phyloP scores from a whole-genome alignment of 73 alveolate species.

The Breviolum minutum region DNA sequence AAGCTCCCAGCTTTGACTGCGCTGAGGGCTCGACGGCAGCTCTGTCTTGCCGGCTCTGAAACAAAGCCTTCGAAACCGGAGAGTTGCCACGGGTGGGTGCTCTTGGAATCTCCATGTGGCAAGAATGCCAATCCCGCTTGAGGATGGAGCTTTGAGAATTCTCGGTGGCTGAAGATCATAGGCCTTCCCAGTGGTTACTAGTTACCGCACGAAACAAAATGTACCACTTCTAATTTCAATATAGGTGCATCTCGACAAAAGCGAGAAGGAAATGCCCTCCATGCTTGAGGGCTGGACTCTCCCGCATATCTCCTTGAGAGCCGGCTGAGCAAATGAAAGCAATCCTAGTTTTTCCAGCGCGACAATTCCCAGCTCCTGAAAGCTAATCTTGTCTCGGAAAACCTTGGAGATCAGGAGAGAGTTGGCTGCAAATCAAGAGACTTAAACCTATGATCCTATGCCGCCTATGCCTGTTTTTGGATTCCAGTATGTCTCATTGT shows the following conservation, averaged over 20 bases:
- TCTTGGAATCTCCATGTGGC: not conserved
- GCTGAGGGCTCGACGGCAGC: constrained; percentile 30
- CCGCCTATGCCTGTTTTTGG: no score
- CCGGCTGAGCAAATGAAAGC: no score
- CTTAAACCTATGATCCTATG: no score
- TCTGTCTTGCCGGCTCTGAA: constrained; percentile 55
- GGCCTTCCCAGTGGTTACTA: not conserved
- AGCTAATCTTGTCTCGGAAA: not conserved
- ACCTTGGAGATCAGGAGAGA: not conserved
- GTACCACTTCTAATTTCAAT: no score
- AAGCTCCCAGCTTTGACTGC: not conserved
- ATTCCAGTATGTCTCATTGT: no score
- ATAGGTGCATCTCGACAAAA: no score
- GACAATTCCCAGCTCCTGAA: not conserved
- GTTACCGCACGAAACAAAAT: no score
- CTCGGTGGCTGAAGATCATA: constrained; percentile 84
- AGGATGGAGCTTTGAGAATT: constrained; percentile 47
- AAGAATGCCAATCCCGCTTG: not conserved
- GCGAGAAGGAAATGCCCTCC: no score
- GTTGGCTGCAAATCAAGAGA: not conserved
- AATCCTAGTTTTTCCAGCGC: not conserved
- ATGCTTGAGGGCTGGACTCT: not conserved
- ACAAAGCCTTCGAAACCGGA: not conserved
- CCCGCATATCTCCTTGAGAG: constrained; percentile 14
- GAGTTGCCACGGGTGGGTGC: not conserved